Conservation (phyloP, 192 early-diverging fungal species). For the Funneliformis geosporum region DNA sequence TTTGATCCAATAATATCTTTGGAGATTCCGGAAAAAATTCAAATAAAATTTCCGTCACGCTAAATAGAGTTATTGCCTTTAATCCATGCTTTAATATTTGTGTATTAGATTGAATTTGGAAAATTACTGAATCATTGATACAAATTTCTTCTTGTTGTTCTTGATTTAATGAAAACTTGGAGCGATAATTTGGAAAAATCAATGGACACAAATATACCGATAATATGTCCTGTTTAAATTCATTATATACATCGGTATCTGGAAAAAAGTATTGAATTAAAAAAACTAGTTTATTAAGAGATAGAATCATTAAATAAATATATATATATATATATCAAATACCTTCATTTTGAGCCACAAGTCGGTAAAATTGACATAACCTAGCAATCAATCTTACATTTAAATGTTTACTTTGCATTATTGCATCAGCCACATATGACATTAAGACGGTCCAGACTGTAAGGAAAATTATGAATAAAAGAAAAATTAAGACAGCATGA, state of each 20-base stretch:
- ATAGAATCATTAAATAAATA: background rate
- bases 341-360: conserved; percentile 55
- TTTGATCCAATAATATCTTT: conserved; percentile 28
- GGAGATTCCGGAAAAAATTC: conserved; percentile 44
- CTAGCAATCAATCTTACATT: conserved; percentile 34
- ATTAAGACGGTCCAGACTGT: conserved; percentile 53
- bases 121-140: background rate
- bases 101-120: conserved; percentile 16
- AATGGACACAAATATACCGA: conserved; percentile 43
- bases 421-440: conserved; percentile 46
- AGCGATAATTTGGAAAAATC: conserved; percentile 29
- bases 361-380: conserved; percentile 52
- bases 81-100: conserved; percentile 40
- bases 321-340: background rate
- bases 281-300: background rate
- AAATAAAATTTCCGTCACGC: conserved; percentile 43
- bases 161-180: background rate
- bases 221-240: conserved; percentile 47
- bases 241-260: conserved; percentile 50
- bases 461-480: background rate
- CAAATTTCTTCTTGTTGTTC: background rate
- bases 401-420: conserved; percentile 33
- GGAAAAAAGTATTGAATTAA: background rate
- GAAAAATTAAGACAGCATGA: background rate
- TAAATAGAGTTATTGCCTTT: conserved; percentile 45